Percentiles rank a stretch among this genome's conserved stretches.
Conservation (phyloP, 495 filamentous ascomycete species). For the Tuber brumale region DNA sequence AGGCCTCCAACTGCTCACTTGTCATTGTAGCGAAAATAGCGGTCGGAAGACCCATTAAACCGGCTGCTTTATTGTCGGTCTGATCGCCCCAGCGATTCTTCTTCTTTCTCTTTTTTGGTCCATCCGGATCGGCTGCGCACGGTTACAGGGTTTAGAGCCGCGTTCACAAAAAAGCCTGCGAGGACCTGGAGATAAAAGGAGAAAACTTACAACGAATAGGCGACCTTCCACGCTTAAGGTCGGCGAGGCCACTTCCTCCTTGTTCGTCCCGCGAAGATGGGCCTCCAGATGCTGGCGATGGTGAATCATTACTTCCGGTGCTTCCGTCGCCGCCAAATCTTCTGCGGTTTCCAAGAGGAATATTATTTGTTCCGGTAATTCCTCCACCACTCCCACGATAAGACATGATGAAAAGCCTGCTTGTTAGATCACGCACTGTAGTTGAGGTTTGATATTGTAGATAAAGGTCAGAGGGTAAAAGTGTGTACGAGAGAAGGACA, state of each 20-base stretch:
- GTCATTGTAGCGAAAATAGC: conserved; percentile 96
- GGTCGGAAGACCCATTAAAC: conserved; percentile 93
- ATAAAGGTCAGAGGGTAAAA: neutral
- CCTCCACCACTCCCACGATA: conserved; percentile 48
- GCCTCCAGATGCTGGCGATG: conserved; percentile 27
- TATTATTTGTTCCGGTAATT: conserved; percentile 97
- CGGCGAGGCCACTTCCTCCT: conserved; percentile 17
- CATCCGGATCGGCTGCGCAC: conserved; percentile 34
- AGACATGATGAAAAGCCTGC: conserved; percentile 29
- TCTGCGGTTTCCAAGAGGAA: conserved; percentile 81
- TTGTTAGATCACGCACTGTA: neutral
- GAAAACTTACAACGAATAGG: conserved; percentile 36
- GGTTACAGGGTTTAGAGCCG: neutral
- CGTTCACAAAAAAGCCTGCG: neutral
- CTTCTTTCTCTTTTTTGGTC: conserved; percentile 69
- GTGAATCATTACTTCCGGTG: conserved; percentile 43
- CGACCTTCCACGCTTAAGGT: conserved; percentile 40
- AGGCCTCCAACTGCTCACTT: conserved; percentile 93
- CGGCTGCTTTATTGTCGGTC: conserved; percentile 94
- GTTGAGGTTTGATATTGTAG: neutral
- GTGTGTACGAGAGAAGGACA: neutral
- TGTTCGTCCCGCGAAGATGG: conserved; percentile 20
- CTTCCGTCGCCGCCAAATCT: conserved; percentile 65
- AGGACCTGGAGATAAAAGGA: neutral
- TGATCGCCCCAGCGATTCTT: conserved; percentile 95